phyloP scores from a whole-genome alignment of 176 grass and related monocot species.

The Thinopyrum elongatum region DNA sequence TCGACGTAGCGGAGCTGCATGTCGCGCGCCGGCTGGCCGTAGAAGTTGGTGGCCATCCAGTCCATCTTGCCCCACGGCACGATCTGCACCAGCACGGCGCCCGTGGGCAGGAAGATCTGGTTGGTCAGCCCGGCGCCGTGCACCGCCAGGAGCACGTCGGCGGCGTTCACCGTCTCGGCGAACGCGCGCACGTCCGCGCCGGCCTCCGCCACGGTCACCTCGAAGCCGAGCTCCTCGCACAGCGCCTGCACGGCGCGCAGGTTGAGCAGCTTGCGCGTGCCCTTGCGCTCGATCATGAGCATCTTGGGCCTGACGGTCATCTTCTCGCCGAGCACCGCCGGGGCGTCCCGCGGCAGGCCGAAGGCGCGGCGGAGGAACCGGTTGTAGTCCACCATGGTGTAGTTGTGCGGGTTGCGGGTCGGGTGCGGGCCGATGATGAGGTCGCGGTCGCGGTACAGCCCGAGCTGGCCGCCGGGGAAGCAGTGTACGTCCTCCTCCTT shows the following conservation, averaged over 20 bases:
- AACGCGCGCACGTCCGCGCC: constrained; percentile 39
- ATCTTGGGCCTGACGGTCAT: constrained; percentile 1
- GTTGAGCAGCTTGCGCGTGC: constrained; percentile 56
- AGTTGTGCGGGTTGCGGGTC: constrained; percentile 48
- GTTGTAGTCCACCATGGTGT: constrained; percentile 60
- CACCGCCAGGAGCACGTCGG: constrained; percentile 71
- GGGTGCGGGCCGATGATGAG: constrained; percentile 49
- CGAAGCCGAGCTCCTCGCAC: constrained; percentile 42
- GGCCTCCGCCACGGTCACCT: constrained; percentile 31
- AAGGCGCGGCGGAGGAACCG: constrained; percentile 44
- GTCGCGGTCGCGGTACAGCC: constrained; percentile 52
- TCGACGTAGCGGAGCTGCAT: constrained; percentile 80
- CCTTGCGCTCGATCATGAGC: constrained; percentile 50
- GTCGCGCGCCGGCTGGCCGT: not conserved
- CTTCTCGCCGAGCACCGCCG: constrained; percentile 33
- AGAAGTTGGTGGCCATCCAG: constrained; percentile 22
- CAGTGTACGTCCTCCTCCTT: constrained; percentile 62
- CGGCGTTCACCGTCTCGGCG: constrained; percentile 59
- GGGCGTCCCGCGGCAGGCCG: constrained; percentile 14
- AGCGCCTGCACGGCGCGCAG: constrained; percentile 4
- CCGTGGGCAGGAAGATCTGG: constrained; percentile 74
- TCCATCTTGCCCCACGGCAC: constrained; percentile 25
- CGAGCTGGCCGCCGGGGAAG: constrained; percentile 39
- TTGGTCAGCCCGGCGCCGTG: constrained; percentile 84
- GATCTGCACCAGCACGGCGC: constrained; percentile 66